Conservation (phyloP, 2,329 filamentous ascomycete species). For the Pestalotiopsis fici region DNA sequence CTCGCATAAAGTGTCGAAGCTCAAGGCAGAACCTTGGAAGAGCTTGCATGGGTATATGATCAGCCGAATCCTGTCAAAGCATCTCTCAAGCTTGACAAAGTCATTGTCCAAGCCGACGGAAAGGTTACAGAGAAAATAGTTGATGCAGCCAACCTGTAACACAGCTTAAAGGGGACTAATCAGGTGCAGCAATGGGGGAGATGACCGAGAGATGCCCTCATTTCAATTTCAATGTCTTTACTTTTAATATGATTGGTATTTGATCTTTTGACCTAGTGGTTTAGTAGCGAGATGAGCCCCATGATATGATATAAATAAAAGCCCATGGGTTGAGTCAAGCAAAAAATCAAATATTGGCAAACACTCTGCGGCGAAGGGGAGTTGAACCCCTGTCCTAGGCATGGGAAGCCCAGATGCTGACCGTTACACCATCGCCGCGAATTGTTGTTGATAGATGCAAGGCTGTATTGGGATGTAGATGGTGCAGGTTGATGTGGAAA, state of each 20-base stretch:
- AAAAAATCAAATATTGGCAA: background rate
- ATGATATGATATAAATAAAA: background rate
- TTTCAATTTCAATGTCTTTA: no score
- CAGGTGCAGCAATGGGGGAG: no score
- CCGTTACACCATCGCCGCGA: slow-evolving; percentile 4
- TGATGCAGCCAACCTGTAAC: slow-evolving; percentile 3
- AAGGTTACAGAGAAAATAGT: slow-evolving; percentile 47
- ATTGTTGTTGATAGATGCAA: no score
- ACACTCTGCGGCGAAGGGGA: background rate
- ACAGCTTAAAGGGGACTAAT: background rate
- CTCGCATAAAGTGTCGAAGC: slow-evolving; percentile 43
- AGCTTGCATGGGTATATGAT: slow-evolving; percentile 51
- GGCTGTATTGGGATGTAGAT: no score
- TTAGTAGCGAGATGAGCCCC: background rate
- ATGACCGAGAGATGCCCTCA: no score
- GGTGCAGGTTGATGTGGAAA: background rate
- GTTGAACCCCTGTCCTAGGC: slow-evolving; percentile 3
- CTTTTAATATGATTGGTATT: no score
- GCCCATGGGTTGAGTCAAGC: no score
- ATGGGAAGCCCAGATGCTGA: slow-evolving; percentile 4
- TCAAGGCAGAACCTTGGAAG: slow-evolving; percentile 49
- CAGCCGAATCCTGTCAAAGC: slow-evolving; percentile 51
- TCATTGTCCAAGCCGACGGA: slow-evolving; percentile 46
- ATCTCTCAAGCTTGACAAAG: slow-evolving; percentile 50
- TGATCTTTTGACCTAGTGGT: background rate